phyloP scores from a whole-genome alignment of 2,329 filamentous ascomycete species.

The Chrysoporthe deuterocubensis region DNA sequence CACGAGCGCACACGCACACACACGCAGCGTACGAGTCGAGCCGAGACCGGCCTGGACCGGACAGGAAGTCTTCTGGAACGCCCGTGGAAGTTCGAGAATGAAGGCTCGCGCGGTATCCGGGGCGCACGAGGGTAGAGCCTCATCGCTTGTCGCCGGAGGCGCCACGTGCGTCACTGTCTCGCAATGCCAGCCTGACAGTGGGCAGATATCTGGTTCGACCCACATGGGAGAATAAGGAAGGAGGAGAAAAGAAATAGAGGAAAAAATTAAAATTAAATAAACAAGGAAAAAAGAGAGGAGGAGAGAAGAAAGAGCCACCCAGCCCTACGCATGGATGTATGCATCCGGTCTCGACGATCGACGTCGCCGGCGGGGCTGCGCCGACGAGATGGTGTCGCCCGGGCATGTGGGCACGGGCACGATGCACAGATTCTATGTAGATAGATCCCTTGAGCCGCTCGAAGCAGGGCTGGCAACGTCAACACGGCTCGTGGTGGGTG shows the following conservation, averaged over 20 bases:
- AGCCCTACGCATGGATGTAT: too few relatives aligned
- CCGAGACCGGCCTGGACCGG: constrained; percentile 2
- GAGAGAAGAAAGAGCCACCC: too few relatives aligned
- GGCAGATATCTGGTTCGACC: not conserved
- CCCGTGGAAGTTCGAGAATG: not conserved
- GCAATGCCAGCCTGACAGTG: not conserved
- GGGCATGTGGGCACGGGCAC: too few relatives aligned
- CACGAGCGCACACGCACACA: not conserved
- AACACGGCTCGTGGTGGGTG: not conserved
- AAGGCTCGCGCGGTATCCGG: not conserved
- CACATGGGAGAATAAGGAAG: not conserved
- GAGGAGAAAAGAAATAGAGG: not conserved
- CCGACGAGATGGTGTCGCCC: too few relatives aligned
- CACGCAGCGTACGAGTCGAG: not conserved
- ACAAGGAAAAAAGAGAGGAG: too few relatives aligned
- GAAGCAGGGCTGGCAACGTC: not conserved
- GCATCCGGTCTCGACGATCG: too few relatives aligned
- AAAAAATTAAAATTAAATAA: not conserved
- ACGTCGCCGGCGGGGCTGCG: too few relatives aligned
- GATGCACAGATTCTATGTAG: too few relatives aligned
- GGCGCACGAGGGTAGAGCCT: not conserved
- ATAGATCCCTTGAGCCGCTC: too few relatives aligned
- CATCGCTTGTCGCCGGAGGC: not conserved
- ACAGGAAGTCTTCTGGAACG: not conserved
- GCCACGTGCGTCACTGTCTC: not conserved